A percentile compares a stretch with the other conserved stretches of the same genome.
These are phyloP conservation scores for Apophysomyces variabilis DNA, from an alignment of 371 early-diverging fungal genomes.

Conservation along the genomic window DNA sequence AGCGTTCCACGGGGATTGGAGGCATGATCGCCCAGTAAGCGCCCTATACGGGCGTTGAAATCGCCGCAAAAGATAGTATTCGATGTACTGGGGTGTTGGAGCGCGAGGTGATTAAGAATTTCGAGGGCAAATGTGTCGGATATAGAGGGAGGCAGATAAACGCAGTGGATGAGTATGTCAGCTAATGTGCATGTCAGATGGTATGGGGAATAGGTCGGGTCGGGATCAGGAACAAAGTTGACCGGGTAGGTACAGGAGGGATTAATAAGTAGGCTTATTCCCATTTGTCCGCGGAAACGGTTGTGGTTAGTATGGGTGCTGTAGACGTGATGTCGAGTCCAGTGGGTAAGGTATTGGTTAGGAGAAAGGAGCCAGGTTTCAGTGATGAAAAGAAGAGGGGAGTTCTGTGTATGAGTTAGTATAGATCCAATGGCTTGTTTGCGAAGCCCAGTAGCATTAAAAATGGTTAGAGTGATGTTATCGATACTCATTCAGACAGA, in stretches of 20 bases:
- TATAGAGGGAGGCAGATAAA: constrained; percentile 16
- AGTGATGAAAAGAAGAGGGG: too few relatives aligned
- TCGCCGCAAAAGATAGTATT: too few relatives aligned
- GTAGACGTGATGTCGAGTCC: constrained; percentile 15
- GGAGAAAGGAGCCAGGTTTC: constrained; percentile 21
- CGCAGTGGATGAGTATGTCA: constrained; percentile 16
- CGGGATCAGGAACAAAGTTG: background rate
- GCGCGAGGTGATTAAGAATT: constrained; percentile 5
- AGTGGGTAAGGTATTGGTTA: background rate
- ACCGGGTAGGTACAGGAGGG: constrained; percentile 9
- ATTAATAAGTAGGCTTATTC: constrained; percentile 8
- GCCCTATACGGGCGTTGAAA: too few relatives aligned
- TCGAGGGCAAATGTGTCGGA: background rate
- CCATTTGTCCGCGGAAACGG: constrained; percentile 10
- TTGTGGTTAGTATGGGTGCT: background rate
- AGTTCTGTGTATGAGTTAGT: too few relatives aligned
- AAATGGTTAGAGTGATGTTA: too few relatives aligned
- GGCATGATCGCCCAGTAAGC: too few relatives aligned
- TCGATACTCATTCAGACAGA: too few relatives aligned
- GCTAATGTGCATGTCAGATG: constrained; percentile 11
- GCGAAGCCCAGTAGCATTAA: too few relatives aligned
- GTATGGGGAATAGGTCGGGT: background rate
- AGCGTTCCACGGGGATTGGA: too few relatives aligned
- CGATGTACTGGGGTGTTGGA: background rate
- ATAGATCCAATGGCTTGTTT: too few relatives aligned